Conservation (phyloP, 345 rosid species). For the Corchorus olitorius region DNA sequence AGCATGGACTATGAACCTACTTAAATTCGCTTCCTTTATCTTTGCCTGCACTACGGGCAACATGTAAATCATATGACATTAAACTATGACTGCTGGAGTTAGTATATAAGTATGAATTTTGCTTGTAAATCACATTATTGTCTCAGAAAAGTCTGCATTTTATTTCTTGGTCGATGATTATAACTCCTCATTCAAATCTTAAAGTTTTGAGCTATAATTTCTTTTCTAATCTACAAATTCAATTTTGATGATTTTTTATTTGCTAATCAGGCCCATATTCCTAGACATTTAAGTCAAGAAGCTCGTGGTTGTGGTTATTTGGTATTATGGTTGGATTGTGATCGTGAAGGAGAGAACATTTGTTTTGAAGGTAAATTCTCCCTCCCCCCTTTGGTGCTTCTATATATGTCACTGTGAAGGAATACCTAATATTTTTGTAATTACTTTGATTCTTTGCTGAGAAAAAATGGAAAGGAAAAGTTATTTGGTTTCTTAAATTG, state of each 20-base stretch:
- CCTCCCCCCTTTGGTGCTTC: neutral
- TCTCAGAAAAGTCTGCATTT: neutral
- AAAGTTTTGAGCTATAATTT: neutral
- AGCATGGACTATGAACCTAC: slow-evolving; percentile 7
- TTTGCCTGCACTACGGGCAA: neutral
- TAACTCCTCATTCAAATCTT: neutral
- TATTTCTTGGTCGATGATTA: neutral
- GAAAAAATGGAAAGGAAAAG: neutral
- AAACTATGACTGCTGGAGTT: neutral
- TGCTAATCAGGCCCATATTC: slow-evolving; percentile 67
- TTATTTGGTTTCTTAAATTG: neutral
- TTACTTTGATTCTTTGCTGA: neutral
- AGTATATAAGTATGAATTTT: neutral
- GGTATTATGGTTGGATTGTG: slow-evolving; percentile 97
- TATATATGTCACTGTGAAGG: slow-evolving; percentile 12
- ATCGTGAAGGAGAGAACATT: slow-evolving; percentile 98
- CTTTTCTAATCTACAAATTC: slow-evolving; percentile 13
- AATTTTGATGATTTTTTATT: slow-evolving; percentile 16
- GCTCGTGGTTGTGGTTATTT: slow-evolving; percentile 81
- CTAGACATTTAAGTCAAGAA: slow-evolving; percentile 87
- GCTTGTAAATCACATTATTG: neutral
- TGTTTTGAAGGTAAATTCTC: slow-evolving; percentile 80
- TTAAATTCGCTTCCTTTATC: neutral
- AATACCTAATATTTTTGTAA: neutral
- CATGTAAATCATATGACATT: neutral